phyloP scores from a whole-genome alignment of 306 rosid genomes.

The Medicago arabica region DNA sequence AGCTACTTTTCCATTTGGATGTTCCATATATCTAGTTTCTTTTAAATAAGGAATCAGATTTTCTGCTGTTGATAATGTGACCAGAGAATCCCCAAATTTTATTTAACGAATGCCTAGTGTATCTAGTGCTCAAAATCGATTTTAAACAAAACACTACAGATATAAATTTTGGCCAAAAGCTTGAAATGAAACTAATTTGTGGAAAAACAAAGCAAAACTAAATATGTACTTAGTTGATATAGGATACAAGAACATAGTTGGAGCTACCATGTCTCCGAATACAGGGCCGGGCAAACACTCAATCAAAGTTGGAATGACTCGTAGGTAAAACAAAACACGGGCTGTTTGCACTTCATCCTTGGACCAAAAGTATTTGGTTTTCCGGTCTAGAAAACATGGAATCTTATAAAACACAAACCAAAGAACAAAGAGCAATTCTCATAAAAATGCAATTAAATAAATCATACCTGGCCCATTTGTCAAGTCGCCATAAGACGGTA shows the following conservation, averaged over 20 bases:
- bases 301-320: slow-evolving; percentile 83
- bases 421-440: background rate
- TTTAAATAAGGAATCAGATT: slow-evolving; percentile 52
- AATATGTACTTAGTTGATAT: background rate
- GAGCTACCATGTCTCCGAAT: slow-evolving; percentile 62
- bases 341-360: slow-evolving; percentile 91
- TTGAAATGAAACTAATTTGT: background rate
- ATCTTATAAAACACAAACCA: slow-evolving; percentile 24
- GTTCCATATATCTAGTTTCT: slow-evolving; percentile 80
- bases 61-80: slow-evolving; percentile 31
- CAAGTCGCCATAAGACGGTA: slow-evolving; percentile 77
- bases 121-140: slow-evolving; percentile 5
- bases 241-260: slow-evolving; percentile 98
- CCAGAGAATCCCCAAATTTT: slow-evolving; percentile 19
- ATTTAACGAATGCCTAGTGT: slow-evolving; percentile 14
- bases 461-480: slow-evolving; percentile 73
- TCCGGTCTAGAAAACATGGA: slow-evolving; percentile 42
- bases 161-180: slow-evolving; percentile 1
- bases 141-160: slow-evolving; percentile 20
- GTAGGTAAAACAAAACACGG: slow-evolving; percentile 74
- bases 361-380: slow-evolving; percentile 70
- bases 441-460: slow-evolving; percentile 20
- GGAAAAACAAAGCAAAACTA: background rate
- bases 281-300: slow-evolving; percentile 69
- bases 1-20: slow-evolving; percentile 83